Conservation (phyloP, 805 yeast genomes). For the Dipodascopsis uninucleata region DNA sequence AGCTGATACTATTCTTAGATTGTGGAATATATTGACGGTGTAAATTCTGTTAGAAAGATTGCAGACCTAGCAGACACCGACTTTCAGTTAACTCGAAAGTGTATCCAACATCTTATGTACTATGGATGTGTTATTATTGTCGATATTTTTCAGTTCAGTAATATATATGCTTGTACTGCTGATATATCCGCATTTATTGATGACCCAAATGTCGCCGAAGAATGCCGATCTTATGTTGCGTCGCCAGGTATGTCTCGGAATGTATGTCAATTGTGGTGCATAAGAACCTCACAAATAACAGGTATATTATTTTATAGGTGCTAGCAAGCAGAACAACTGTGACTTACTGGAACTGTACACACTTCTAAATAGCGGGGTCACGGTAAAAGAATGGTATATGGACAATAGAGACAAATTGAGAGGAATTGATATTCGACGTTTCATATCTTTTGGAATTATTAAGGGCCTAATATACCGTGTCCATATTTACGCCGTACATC, state of each 20-base stretch:
- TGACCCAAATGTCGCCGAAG: constrained; percentile 63
- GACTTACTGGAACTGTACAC: constrained; percentile 69
- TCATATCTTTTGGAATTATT: constrained; percentile 80
- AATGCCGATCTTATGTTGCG: constrained; percentile 77
- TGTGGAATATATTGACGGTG: constrained; percentile 80
- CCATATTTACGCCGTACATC: constrained; percentile 64
- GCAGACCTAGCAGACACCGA: constrained; percentile 80
- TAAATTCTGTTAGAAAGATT: constrained; percentile 74
- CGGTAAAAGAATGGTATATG: constrained; percentile 76
- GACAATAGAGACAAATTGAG: constrained; percentile 56
- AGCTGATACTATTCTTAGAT: too few relatives aligned
- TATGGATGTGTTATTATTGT: constrained; percentile 78
- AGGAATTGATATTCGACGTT: constrained; percentile 76
- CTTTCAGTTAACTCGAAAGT: constrained; percentile 69
- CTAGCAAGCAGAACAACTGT: constrained; percentile 44
- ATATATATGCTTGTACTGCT: constrained; percentile 85
- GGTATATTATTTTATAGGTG: neutral
- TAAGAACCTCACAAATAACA: too few relatives aligned
- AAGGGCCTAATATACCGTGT: constrained; percentile 80
- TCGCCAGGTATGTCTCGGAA: constrained; percentile 15
- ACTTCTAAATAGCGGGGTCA: constrained; percentile 71
- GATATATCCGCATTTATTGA: constrained; percentile 64
- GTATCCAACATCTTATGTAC: constrained; percentile 87
- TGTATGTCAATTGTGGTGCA: too few relatives aligned
- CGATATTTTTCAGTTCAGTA: constrained; percentile 85